phyloP scores from a whole-genome alignment of 2,329 filamentous ascomycete genomes.

The Cryphonectria radicalis region DNA sequence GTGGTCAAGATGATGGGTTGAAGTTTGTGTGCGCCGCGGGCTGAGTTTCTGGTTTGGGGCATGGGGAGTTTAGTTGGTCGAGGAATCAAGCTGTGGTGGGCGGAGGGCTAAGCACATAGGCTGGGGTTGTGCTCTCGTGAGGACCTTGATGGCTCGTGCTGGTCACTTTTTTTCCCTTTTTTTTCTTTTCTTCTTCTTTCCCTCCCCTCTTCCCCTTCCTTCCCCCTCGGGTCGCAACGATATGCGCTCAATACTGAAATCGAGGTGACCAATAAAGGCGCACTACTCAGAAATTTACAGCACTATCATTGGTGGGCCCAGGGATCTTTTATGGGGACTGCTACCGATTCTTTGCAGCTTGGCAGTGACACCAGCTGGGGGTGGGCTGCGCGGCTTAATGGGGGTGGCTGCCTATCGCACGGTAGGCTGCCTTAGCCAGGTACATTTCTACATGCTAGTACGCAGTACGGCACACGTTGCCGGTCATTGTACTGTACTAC shows the following conservation, averaged over 20 bases:
- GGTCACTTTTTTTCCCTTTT: neutral
- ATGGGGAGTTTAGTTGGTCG: neutral
- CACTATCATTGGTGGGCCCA: neutral
- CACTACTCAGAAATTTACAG: neutral
- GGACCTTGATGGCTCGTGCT: slow-evolving; percentile 15
- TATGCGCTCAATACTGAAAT: neutral
- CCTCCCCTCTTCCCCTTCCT: too few relatives aligned
- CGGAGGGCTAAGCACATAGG: neutral
- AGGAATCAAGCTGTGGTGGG: slow-evolving; percentile 3
- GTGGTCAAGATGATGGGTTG: neutral
- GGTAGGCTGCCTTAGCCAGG: neutral
- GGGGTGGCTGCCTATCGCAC: neutral
- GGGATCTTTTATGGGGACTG: neutral
- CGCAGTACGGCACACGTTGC: neutral
- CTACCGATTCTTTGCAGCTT: neutral
- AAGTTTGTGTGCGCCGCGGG: neutral
- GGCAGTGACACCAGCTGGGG: neutral
- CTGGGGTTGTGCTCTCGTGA: slow-evolving; percentile 4
- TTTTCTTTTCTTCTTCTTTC: neutral
- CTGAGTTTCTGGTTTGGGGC: neutral
- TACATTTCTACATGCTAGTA: neutral
- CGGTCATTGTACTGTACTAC: neutral
- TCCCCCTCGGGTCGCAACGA: neutral
- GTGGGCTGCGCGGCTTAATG: neutral
- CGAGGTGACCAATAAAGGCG: neutral